Evolutionary conservation across 495 filamentous ascomycete species (phyloP).

Genomic region (Cercophora sp.): DNA sequence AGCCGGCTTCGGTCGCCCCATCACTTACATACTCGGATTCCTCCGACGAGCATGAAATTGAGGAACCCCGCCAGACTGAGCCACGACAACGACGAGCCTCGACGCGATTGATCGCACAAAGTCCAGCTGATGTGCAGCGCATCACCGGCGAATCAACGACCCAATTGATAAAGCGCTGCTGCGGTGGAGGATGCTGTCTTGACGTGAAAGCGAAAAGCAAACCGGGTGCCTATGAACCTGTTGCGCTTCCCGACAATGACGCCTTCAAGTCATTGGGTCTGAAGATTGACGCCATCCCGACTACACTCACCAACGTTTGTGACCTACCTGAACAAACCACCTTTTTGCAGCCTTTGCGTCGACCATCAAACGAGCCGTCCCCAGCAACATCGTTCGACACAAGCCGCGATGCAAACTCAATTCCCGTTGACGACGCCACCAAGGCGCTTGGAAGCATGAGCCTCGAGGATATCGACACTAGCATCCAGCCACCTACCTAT

Average conservation of each 20-base stretch:
- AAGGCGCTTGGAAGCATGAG: conserved; percentile 25
- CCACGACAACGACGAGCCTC: conserved; percentile 65
- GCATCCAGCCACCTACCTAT: conserved; percentile 73
- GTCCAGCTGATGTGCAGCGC: conserved; percentile 66
- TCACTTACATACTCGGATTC: conserved; percentile 50
- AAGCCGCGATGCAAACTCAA: no score
- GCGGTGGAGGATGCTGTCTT: conserved; percentile 90
- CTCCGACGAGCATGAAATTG: conserved; percentile 41
- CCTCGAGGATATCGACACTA: conserved; percentile 40
- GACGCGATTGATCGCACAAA: conserved; percentile 74
- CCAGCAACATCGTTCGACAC: conserved; percentile 24
- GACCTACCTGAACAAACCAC: conserved; percentile 71
- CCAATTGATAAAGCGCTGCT: conserved; percentile 68
- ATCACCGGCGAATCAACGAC: conserved; percentile 62
- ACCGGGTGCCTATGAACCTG: conserved; percentile 49
- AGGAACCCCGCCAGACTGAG: conserved; percentile 30
- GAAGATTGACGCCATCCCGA: conserved; percentile 70
- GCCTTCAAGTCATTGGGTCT: conserved; percentile 76
- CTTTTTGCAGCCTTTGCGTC: conserved; percentile 53
- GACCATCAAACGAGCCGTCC: conserved; percentile 32
- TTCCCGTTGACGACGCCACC: conserved; percentile 15
- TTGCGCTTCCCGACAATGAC: conserved; percentile 75
- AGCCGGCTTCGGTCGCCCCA: conserved; percentile 38
- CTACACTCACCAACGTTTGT: conserved; percentile 62
- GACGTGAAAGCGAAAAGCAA: conserved; percentile 52